phyloP scores from a whole-genome alignment of 768 basidiomycete species.

The Naganishia kalamii region DNA sequence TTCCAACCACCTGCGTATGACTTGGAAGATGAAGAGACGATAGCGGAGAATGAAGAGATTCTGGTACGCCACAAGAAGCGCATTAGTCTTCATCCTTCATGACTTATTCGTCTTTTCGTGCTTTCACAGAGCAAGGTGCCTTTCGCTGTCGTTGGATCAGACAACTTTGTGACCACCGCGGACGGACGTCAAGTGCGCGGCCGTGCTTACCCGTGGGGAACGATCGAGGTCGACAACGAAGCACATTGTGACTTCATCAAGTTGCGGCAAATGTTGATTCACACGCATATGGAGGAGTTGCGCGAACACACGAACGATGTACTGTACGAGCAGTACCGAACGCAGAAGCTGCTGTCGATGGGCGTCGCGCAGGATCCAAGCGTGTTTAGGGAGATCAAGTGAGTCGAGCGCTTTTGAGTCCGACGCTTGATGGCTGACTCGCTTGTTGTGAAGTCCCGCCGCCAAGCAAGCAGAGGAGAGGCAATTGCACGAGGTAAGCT shows the following conservation, averaged over 20 bases:
- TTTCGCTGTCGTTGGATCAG: conserved; percentile 95
- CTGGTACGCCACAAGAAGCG: conserved; percentile 41
- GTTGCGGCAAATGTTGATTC: conserved; percentile 96
- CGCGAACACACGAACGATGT: conserved; percentile 93
- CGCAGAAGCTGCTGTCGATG: conserved; percentile 92
- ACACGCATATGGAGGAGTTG: conserved; percentile 99
- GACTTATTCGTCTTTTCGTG: conserved; percentile 1
- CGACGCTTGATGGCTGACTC: conserved; percentile 9
- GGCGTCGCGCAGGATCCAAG: conserved; percentile 94
- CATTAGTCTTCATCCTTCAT: not conserved
- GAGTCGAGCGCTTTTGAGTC: conserved; percentile 21
- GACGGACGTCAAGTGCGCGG: conserved; percentile 92
- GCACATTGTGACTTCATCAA: conserved; percentile 99
- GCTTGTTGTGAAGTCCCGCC: conserved; percentile 64
- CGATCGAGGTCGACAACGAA: conserved; percentile 98
- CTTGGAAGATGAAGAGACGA: conserved; percentile 95
- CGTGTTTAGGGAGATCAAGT: conserved; percentile 99
- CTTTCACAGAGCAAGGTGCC: conserved; percentile 75
- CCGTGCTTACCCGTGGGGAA: conserved; percentile 95
- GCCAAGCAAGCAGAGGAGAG: conserved; percentile 95
- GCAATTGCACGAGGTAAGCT: conserved; percentile 67
- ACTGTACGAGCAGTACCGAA: conserved; percentile 97
- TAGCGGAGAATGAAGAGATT: conserved; percentile 96
- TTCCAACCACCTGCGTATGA: conserved; percentile 98
- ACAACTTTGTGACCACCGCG: conserved; percentile 68